Evolutionary conservation across 345 rosid genomes (phyloP).

Genomic region (Murraya paniculata): DNA sequence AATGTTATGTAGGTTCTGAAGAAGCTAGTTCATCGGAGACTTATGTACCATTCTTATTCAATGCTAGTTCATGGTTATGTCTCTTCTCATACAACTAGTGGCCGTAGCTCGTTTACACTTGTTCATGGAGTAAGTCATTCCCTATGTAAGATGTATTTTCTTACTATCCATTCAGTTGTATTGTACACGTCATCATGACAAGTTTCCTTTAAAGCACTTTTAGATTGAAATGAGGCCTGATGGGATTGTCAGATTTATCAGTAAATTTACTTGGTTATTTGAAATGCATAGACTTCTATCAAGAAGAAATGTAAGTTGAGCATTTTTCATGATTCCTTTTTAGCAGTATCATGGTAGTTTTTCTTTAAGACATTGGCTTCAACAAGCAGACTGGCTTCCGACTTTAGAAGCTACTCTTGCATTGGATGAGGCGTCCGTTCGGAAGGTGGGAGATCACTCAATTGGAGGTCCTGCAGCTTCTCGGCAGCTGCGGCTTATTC

Average conservation of each 20-base stretch:
- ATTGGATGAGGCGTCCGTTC: conserved; percentile 84
- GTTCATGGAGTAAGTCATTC: conserved; percentile 72
- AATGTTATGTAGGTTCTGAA: conserved; percentile 62
- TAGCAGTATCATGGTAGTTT: conserved; percentile 90
- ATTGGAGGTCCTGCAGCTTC: conserved; percentile 97
- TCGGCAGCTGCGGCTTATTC: conserved; percentile 73
- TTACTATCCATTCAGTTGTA: background rate
- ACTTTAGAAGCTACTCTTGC: conserved; percentile 92
- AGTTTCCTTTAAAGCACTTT: background rate
- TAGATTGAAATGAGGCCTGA: background rate
- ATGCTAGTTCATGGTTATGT: conserved; percentile 91
- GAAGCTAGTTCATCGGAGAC: conserved; percentile 71
- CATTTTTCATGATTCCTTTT: background rate
- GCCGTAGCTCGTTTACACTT: conserved; percentile 53
- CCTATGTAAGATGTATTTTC: background rate
- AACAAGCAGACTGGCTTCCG: conserved; percentile 94
- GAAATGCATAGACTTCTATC: background rate
- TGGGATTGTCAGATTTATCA: background rate
- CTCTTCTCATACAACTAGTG: conserved; percentile 39
- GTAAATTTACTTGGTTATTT: background rate
- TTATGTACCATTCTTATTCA: conserved; percentile 88
- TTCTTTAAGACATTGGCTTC: conserved; percentile 95
- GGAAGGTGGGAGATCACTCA: conserved; percentile 88
- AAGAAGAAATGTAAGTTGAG: background rate
- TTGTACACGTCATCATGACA: background rate